phyloP scores from a whole-genome alignment of 2,329 filamentous ascomycete species.

The Bipolaris bicolor region DNA sequence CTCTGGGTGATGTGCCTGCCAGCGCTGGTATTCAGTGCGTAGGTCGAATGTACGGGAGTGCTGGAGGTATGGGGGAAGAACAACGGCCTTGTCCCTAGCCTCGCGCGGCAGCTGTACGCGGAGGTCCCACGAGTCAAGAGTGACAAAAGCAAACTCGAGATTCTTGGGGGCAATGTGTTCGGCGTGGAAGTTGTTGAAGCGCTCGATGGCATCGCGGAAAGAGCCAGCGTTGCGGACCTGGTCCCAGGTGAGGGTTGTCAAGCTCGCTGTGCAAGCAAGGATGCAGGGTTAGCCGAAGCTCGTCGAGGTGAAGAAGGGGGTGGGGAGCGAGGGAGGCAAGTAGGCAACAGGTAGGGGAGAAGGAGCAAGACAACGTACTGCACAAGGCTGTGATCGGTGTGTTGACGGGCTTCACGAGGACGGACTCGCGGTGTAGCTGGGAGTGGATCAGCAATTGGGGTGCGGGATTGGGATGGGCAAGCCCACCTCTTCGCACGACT shows the following conservation, averaged over 20 bases:
- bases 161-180: constrained; percentile 91
- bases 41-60: constrained; percentile 97
- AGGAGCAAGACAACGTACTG: constrained; percentile 69
- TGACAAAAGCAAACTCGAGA: constrained; percentile 97
- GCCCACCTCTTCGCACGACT: constrained; percentile 84
- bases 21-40: constrained; percentile 95
- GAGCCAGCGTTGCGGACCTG: constrained; percentile 97
- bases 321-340: not conserved
- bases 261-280: constrained; percentile 69
- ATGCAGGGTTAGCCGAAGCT: constrained; percentile 19
- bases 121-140: constrained; percentile 96
- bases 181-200: constrained; percentile 90
- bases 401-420: constrained; percentile 97
- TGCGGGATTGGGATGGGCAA: constrained; percentile 3
- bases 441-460: constrained; percentile 26
- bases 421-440: constrained; percentile 91
- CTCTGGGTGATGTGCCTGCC: constrained; percentile 98
- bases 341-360: not conserved
- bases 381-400: constrained; percentile 98
- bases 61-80: constrained; percentile 94
- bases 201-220: constrained; percentile 94
- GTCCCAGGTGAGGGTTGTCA: constrained; percentile 98
- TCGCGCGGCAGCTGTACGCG: constrained; percentile 96
- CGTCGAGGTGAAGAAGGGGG: not conserved
- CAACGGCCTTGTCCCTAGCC: constrained; percentile 96